Base-by-base conservation (phyloP, 1,284 basidiomycete species). In the Fomitopsis palustris region DNA sequence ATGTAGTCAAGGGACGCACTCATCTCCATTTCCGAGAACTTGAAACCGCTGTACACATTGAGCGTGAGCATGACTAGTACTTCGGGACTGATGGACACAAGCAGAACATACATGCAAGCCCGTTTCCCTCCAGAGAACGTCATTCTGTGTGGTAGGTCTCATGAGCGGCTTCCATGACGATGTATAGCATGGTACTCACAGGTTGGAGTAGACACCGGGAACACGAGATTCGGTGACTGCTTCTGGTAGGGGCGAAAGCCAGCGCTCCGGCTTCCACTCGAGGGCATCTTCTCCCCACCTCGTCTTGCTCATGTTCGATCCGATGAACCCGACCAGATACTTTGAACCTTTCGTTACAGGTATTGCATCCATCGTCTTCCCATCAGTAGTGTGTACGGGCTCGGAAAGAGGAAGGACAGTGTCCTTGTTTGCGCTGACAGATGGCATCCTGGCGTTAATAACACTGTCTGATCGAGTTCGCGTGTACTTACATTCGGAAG, bases 241-340 rank as follows among this genome's bases (percentile, higher is more conserved):
- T 4, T 25, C 29, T 1, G 69, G 67, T 1, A 68, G 59, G 5
- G 64, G 60, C 10, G 62, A 57, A 2, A 73, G 59, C 70, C 71
- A 72, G 4, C 71, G 67, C 45, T 72, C 69, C 0, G 71, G 70
- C 78, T 70, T 80, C 73, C 81, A 86, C 55, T 83, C 77, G 21
- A 62, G 59, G 4, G 81, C 77, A 65, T 86, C 84, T 39, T 78
- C 74, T 4, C 85, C 84, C 84, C 84, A 87, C 3, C 85, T 69
- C 2, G 73, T 69, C 60, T 75, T 77, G 42, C 73, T 68, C 8
- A 73, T 65, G 64, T 87, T 85, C 43, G 82, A 63, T 0, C 73
- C 69, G 2, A 74, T 61, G 14, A 85, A 78, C 2, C 83, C 80
- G 25, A 85, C 71, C 12, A 78, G 57, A 0, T 84, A 61, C 0